These are phyloP conservation scores for Trichoderma oligosporum DNA, from an alignment of 2,329 filamentous ascomycete genomes.

Conservation along the genomic window DNA sequence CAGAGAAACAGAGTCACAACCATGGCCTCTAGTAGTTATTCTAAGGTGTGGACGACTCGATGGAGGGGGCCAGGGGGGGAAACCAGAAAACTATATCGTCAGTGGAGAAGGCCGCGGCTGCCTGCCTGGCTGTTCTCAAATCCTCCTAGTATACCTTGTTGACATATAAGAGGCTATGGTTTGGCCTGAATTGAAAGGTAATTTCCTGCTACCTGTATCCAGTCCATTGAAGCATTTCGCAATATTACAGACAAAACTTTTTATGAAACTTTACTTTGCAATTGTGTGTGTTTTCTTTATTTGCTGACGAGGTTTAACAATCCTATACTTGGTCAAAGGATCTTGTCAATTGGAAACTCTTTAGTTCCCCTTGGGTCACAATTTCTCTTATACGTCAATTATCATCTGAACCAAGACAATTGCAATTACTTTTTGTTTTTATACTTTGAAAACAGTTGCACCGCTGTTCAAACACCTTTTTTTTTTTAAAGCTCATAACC, in stretches of 20 bases:
- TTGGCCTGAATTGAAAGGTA: constrained; percentile 15
- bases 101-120: constrained; percentile 16
- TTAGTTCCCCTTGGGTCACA: not conserved
- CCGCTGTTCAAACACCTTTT: no score
- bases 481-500: not conserved
- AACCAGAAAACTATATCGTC: not conserved
- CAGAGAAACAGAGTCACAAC: not conserved
- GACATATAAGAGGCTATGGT: constrained; percentile 17
- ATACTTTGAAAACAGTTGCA: no score
- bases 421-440: not conserved
- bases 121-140: constrained; percentile 14
- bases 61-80: constrained; percentile 5
- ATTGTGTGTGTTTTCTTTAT: not conserved
- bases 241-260: not conserved
- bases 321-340: not conserved
- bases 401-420: not conserved
- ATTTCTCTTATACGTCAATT: not conserved
- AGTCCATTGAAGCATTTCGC: not conserved
- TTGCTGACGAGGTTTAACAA: not conserved
- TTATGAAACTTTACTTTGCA: not conserved
- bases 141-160: constrained; percentile 7
- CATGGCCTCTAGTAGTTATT: not conserved
- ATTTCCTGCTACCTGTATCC: not conserved
- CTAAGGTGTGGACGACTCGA: not conserved
- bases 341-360: not conserved